Base-by-base conservation (phyloP, 208 protist species). In the Porcisia hertigi region DNA sequence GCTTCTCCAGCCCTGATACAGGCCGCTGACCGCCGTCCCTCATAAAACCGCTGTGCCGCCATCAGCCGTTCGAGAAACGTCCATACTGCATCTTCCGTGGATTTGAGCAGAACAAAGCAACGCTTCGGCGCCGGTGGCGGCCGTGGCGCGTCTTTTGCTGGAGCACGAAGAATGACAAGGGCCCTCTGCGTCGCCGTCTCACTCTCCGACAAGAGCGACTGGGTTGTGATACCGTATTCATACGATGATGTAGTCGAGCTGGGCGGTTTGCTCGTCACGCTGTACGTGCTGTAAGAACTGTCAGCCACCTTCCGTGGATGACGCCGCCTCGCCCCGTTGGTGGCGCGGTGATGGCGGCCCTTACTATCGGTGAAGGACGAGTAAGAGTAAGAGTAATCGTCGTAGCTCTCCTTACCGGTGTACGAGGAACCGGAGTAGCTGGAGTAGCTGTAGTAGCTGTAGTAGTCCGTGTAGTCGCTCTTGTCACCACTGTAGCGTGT, bases 21-120 rank as follows among this genome's bases (percentile, higher is more conserved):
- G 43, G 52, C 49, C 12, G 30, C 66, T 41, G 25, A 25, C 6
- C 70, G 59, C 23, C 49, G 34, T 60, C 34, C 49, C 62, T 90
- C 83, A 58, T 86, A 87, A 41, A 69, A 41, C 25, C 67, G 52
- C 74, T 94, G 90, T 66, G 88, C 36, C 36, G 69, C 74, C 72
- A 85, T 70, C 23, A 94, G 79, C 7, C 82, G 80, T 64, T 85
- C 69, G 45, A 94, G 63, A 70, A 92, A 86, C 4, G 30, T 25
- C 77, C 82, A 86, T 52, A 94, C 65, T 25, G 65, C 79, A 59
- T 94, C 90, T 23, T 91, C 84, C 0, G 25, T 52, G 1, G 83
- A 87, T 23, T 80, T 77, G 34, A 60, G 47, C 0, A 69, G 25
- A 8, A 92, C 73, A 45, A 92, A 81, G 72, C 87, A 92, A 25